phyloP scores from a whole-genome alignment of 2,329 filamentous ascomycete species.

The Aspergillus spinulosporus region DNA sequence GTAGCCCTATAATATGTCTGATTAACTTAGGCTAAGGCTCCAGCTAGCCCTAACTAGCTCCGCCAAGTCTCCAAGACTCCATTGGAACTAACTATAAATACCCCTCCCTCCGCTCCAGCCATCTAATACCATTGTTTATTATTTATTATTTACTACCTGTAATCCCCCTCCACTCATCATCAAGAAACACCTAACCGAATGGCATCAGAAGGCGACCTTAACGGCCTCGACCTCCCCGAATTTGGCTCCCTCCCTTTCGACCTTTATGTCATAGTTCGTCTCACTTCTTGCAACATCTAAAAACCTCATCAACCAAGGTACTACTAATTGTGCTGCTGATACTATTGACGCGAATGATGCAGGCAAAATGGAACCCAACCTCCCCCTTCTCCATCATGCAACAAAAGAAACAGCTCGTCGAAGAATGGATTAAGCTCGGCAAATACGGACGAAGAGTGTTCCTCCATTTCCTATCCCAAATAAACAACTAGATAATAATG shows the following conservation, averaged over 20 bases:
- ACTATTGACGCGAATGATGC: background rate
- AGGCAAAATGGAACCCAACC: slow-evolving; percentile 21
- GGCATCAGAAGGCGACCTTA: slow-evolving; percentile 1
- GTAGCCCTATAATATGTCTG: slow-evolving; percentile 1
- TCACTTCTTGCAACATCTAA: background rate
- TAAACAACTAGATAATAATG: background rate
- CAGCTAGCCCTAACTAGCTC: background rate
- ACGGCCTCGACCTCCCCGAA: slow-evolving; percentile 3
- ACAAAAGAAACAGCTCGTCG: slow-evolving; percentile 18
- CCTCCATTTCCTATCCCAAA: background rate
- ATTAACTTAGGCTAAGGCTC: background rate
- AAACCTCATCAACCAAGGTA: background rate
- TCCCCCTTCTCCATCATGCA: slow-evolving; percentile 16
- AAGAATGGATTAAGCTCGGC: slow-evolving; percentile 20
- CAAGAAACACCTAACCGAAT: background rate
- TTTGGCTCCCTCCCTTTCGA: slow-evolving; percentile 12
- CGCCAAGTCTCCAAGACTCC: background rate
- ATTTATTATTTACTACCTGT: background rate
- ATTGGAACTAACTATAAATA: background rate
- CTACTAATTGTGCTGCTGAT: background rate
- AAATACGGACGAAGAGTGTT: slow-evolving; percentile 20
- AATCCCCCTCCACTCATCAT: background rate
- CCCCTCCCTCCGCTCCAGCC: background rate
- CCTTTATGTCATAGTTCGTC: slow-evolving; percentile 1
- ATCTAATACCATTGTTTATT: background rate